Evolutionary conservation across 805 yeast species (phyloP), one percentile per base, ranked within the genome.

Genomic region (Hanseniaspora guilliermondii): DNA sequence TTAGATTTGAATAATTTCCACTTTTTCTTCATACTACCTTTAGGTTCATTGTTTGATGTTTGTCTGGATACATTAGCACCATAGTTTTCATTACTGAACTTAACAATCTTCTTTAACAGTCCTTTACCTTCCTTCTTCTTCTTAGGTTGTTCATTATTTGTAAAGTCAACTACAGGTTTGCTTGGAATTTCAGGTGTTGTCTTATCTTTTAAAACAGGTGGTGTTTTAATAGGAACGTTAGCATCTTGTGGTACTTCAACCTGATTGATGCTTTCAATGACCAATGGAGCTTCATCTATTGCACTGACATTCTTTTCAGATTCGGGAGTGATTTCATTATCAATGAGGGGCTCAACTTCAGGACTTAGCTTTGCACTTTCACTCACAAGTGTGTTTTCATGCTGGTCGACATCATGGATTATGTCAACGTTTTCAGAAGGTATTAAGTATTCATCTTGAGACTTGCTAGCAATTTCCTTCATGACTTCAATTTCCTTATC

Each of bases 81-180:
- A 17, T 50, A 50, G 32, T 50, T 50, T 5, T 41, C 47, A 50
- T 50, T 50, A 27, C 54, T 50, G 46, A 50, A 50, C 17, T 50
- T 37, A 17, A 42, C 48, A 8, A 50, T 35, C 30, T 50, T 50
- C 6, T 37, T 22, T 22, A 50, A 33, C 6, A 50, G 25, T 2
- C 48, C 48, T 33, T 49, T 49, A 6, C 19, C 27, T 19, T 36
- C 25, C 44, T 50, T 38, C 22, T n/a, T 19, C 24, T 38, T 17
- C 22, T 38, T 38, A 1, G 21, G 17, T 37, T 6, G 2, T 4
- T 37, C 22, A 37, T 17, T 19, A 14, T 6, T 17, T 19, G 40
- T 16, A 9, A 12, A 11, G 17, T 12, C 36, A 16, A n/a, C 21
- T 4, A 35, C 12, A 16, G 27, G 36, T 17, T 44, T 6, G 7